Evolutionary conservation across 768 basidiomycete species (phyloP).

Genomic region (Scleroderma bovista): DNA sequence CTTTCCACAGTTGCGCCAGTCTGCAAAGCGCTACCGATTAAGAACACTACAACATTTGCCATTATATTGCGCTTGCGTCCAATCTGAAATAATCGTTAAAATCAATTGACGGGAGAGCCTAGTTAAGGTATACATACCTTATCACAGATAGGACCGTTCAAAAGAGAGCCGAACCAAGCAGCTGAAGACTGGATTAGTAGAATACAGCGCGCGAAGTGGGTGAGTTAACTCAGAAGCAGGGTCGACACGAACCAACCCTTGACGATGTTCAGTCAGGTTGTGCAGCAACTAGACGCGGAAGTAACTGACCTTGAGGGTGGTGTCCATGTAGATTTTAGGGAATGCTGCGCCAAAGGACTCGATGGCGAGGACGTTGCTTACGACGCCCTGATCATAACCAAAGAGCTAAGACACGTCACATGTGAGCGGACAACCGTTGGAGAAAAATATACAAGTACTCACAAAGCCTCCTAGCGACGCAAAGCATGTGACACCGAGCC

Average conservation of each 20-base stretch:
- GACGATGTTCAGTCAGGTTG: not conserved
- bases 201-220: not conserved
- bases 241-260: conserved; percentile 31
- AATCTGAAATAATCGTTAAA: conserved; percentile 10
- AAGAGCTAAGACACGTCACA: conserved; percentile 18
- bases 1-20: conserved; percentile 24
- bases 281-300: not conserved
- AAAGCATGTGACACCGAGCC: conserved; percentile 28
- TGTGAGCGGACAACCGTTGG: not conserved
- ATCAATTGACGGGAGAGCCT: not conserved
- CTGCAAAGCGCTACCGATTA: conserved; percentile 26
- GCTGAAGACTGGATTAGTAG: conserved; percentile 15
- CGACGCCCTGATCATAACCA: conserved; percentile 30
- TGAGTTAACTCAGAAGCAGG: conserved; percentile 20
- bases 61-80: conserved; percentile 25
- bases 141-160: conserved; percentile 28
- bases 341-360: conserved; percentile 31
- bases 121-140: conserved; percentile 11
- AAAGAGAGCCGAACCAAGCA: conserved; percentile 26
- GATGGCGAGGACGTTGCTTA: conserved; percentile 29
- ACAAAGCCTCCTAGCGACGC: conserved; percentile 29
- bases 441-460: conserved; percentile 5
- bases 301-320: conserved; percentile 19
- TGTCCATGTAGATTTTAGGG: conserved; percentile 25
- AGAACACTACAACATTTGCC: conserved; percentile 23